phyloP scores from a whole-genome alignment of 495 filamentous ascomycete genomes.

The Xylaria flabelliformis region DNA sequence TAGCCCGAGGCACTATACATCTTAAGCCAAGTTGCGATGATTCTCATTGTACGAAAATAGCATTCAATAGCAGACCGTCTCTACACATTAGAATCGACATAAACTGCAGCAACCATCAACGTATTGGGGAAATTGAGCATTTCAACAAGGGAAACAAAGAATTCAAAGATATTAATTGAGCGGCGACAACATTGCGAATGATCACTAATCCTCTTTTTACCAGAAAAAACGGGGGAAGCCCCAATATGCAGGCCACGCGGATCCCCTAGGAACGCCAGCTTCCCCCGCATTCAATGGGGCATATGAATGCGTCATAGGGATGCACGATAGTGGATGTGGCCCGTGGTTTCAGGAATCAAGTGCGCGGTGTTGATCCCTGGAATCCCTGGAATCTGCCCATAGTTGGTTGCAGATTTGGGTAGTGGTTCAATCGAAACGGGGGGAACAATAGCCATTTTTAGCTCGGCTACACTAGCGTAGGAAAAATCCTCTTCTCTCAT shows the following conservation, averaged over 20 bases:
- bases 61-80: neutral
- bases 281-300: constrained; percentile 11
- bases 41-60: neutral
- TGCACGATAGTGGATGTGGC: neutral
- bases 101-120: neutral
- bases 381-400: neutral
- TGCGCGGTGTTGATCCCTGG: neutral
- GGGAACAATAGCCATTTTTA: constrained; percentile 1
- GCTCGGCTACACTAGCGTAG: neutral
- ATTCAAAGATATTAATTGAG: neutral
- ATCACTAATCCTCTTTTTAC: neutral
- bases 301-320: constrained; percentile 15
- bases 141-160: neutral
- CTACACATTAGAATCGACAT: neutral
- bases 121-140: neutral
- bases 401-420: constrained; percentile 1
- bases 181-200: neutral
- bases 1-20: neutral
- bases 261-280: neutral
- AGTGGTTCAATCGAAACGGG: constrained; percentile 2
- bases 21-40: neutral
- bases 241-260: neutral
- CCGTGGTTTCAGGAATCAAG: neutral
- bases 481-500: constrained; percentile 6
- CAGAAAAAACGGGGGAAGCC: neutral